These are phyloP conservation scores for Brassica carinata DNA, from an alignment of 345 rosid species.

Conservation along the genomic window DNA sequence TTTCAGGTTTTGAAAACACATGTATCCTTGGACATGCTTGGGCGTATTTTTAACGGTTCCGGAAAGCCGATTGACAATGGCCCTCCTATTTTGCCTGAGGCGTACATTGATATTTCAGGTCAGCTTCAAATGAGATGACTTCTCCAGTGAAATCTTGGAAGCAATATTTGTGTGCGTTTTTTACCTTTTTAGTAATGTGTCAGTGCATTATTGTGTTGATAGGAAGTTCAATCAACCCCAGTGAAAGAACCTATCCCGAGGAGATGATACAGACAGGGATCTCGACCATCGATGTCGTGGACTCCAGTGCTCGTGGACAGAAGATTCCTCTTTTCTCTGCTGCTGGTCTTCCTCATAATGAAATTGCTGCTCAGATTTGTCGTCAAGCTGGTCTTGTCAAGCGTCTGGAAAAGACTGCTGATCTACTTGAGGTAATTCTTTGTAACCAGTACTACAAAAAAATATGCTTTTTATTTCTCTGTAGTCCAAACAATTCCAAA, in stretches of 20 bases:
- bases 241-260: too few relatives aligned
- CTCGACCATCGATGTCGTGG: too few relatives aligned
- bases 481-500: too few relatives aligned
- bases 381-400: slow-evolving; percentile 98
- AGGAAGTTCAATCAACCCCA: slow-evolving; percentile 98
- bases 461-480: too few relatives aligned
- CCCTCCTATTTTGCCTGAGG: slow-evolving; percentile 93
- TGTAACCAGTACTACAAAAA: not conserved
- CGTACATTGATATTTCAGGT: slow-evolving; percentile 97
- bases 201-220: slow-evolving; percentile 3
- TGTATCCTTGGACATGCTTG: slow-evolving; percentile 96
- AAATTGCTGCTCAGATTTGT: slow-evolving; percentile 98
- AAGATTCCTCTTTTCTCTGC: slow-evolving; percentile 98
- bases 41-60: slow-evolving; percentile 96
- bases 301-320: too few relatives aligned
- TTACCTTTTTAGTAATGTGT: not conserved
- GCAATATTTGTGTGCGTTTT: not conserved
- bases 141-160: too few relatives aligned
- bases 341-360: slow-evolving; percentile 99
- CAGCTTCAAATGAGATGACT: slow-evolving; percentile 3
- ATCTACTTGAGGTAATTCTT: slow-evolving; percentile 69
- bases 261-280: too few relatives aligned
- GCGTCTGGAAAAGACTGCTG: slow-evolving; percentile 78
- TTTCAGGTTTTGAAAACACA: slow-evolving; percentile 92
- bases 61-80: slow-evolving; percentile 98